Evolutionary conservation across 2,329 filamentous ascomycete genomes (phyloP), one percentile per base, ranked within the genome.

Genomic region (Arachnopeziza araneosa): DNA sequence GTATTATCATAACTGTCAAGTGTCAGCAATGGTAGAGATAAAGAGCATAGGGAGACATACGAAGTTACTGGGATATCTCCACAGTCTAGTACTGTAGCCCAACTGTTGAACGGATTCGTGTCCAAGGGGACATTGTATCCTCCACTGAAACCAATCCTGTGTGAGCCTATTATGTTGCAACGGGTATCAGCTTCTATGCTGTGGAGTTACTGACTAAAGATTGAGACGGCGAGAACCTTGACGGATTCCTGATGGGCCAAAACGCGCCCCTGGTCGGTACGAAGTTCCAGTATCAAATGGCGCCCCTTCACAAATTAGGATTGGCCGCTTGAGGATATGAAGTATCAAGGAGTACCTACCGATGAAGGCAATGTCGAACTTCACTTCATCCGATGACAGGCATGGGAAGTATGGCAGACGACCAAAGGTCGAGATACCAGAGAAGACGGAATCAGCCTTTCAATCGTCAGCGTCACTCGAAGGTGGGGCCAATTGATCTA

Each of bases 241-340:
- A 72, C 91, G 84, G 69, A 95, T 93, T 54, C 90, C 90, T 32
- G 87, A 90, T 10, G 91, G 91, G 0, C 91, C 91, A 67, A 96
- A 96, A 44, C 91, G 84, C 61, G 91, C 91, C 66, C 91, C 90
- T 2, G 90, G 91, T 56, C 90, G 80, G 75, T 96, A 96, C 0
- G 89, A 93, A 24, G 90, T 95, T 56, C 90, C 90, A 0, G 91
- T 93, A 72, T 96, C 91, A 67, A 95, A 95, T 0, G 91, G 90
- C 50, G 89, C 90, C 51, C 88, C 87, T 89, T 56, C 50, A 58
- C 54, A 32, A 44, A 36, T 64, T 59, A 66, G 63, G 24, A 24
- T 23, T 9, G 10, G 24, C 6, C 61, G 57, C 55, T 62, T 65
- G 51, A 63, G 55, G 48, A 14, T 55, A 26, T 55, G 10, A n/a